Percentiles rank a stretch among this genome's conserved stretches.
These are phyloP conservation scores for Mycena polygramma DNA, from an alignment of 768 basidiomycete genomes.

Conservation along the genomic window DNA sequence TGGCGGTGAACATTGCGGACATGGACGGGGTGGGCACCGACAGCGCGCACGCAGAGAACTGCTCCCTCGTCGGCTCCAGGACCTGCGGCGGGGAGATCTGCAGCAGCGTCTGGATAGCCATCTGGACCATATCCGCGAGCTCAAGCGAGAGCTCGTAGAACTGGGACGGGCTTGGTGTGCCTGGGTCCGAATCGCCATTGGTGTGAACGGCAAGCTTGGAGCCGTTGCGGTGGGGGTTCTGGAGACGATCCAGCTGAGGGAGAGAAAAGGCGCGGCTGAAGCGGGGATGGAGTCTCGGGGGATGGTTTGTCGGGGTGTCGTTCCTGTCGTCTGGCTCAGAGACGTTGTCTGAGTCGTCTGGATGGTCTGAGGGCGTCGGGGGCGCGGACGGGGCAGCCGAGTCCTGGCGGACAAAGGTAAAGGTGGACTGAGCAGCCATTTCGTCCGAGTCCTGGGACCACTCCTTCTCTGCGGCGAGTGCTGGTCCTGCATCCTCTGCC, in stretches of 20 bases:
- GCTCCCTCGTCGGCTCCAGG: constrained; percentile 93
- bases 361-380: constrained; percentile 45
- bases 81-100: constrained; percentile 92
- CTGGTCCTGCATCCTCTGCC: constrained; percentile 19
- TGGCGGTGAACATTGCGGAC: constrained; percentile 88
- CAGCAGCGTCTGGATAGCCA: constrained; percentile 91
- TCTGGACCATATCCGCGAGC: constrained; percentile 91
- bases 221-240: constrained; percentile 70
- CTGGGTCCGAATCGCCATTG: constrained; percentile 32
- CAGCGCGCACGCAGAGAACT: constrained; percentile 90
- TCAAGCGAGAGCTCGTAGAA: constrained; percentile 85
- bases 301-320: constrained; percentile 35
- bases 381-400: constrained; percentile 16
- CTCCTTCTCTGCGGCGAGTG: neutral
- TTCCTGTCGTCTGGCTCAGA: constrained; percentile 39
- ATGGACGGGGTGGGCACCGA: constrained; percentile 90
- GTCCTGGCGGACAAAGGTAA: constrained; percentile 33
- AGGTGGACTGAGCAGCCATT: constrained; percentile 13
- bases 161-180: constrained; percentile 45
- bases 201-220: constrained; percentile 12
- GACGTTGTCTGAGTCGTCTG: constrained; percentile 56
- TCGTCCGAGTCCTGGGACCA: constrained; percentile 19
- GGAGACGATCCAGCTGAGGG: constrained; percentile 84
- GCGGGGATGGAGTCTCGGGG: constrained; percentile 53
- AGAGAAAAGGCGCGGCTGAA: constrained; percentile 84